Conservation (phyloP, 2,329 filamentous ascomycete genomes). For the Talaromyces sp. region DNA sequence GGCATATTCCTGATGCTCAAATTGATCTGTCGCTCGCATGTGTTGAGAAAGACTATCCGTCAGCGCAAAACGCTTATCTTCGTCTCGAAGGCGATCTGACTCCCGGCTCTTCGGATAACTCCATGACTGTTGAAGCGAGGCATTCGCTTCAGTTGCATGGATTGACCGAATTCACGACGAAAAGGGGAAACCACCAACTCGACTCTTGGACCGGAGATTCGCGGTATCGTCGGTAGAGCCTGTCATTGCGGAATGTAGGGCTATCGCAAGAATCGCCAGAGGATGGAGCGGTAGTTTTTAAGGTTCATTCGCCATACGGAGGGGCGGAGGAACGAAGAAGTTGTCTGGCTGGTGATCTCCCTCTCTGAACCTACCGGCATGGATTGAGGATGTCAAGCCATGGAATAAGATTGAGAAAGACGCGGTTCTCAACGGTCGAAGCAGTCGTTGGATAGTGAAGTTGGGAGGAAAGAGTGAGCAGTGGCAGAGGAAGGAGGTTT, state of each 20-base stretch:
- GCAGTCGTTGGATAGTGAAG: too few relatives aligned
- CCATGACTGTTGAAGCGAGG: not conserved
- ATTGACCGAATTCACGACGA: not conserved
- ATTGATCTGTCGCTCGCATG: too few relatives aligned
- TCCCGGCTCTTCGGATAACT: not conserved
- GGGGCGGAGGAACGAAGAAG: too few relatives aligned
- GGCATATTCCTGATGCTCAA: too few relatives aligned
- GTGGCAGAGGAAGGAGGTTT: too few relatives aligned
- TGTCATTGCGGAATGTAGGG: not conserved
- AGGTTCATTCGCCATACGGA: not conserved
- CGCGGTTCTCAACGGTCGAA: too few relatives aligned
- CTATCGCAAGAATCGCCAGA: not conserved
- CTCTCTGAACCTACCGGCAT: not conserved
- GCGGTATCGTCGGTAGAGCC: not conserved
- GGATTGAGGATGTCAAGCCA: not conserved
- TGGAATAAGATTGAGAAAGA: too few relatives aligned
- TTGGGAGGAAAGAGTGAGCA: not conserved
- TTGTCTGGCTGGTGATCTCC: not conserved
- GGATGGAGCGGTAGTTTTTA: too few relatives aligned
- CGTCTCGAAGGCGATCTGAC: not conserved
- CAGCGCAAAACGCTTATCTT: too few relatives aligned
- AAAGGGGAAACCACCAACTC: not conserved
- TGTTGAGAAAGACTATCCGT: too few relatives aligned
- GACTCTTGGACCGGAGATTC: not conserved
- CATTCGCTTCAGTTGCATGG: not conserved